These are phyloP conservation scores for Cordyceps farinosa DNA, from an alignment of 2,329 filamentous ascomycete genomes.

Conservation along the genomic window DNA sequence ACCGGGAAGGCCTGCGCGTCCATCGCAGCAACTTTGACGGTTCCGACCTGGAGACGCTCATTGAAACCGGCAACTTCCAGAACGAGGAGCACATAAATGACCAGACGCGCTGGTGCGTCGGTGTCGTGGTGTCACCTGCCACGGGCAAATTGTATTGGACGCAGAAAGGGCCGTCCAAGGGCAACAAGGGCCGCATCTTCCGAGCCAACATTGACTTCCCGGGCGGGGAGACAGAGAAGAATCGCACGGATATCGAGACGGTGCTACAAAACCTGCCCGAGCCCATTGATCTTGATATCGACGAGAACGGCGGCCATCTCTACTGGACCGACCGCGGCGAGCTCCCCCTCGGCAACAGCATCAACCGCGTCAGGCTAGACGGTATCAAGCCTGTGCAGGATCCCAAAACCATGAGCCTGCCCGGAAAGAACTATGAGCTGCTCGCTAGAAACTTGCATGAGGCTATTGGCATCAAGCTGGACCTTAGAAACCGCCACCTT, in stretches of 20 bases:
- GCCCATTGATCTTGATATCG: conserved; percentile 55
- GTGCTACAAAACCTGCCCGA: conserved; percentile 47
- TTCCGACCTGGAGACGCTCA: conserved; percentile 35
- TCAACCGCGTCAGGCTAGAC: conserved; percentile 36
- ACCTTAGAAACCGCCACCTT: conserved; percentile 32
- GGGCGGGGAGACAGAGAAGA: conserved; percentile 28
- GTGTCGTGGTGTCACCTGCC: conserved; percentile 44
- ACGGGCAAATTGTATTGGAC: conserved; percentile 55
- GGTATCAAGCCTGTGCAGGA: conserved; percentile 9
- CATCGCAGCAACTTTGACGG: conserved; percentile 39
- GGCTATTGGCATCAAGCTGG: conserved; percentile 43
- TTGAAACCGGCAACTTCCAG: conserved; percentile 32
- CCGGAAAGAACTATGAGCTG: conserved; percentile 27
- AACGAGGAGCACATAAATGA: conserved; percentile 29
- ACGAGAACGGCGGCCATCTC: conserved; percentile 40
- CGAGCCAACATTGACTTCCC: conserved; percentile 42
- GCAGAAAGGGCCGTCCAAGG: conserved; percentile 55
- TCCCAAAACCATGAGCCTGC: not conserved
- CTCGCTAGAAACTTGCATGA: conserved; percentile 40
- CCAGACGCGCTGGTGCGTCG: conserved; percentile 49
- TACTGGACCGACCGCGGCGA: conserved; percentile 63
- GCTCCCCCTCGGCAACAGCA: conserved; percentile 49
- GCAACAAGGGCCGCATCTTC: conserved; percentile 49
- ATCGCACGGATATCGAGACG: conserved; percentile 39
- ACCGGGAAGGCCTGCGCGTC: conserved; percentile 42